phyloP scores from a whole-genome alignment of 495 filamentous ascomycete species.

The Melanomma pulvis-pyrius region DNA sequence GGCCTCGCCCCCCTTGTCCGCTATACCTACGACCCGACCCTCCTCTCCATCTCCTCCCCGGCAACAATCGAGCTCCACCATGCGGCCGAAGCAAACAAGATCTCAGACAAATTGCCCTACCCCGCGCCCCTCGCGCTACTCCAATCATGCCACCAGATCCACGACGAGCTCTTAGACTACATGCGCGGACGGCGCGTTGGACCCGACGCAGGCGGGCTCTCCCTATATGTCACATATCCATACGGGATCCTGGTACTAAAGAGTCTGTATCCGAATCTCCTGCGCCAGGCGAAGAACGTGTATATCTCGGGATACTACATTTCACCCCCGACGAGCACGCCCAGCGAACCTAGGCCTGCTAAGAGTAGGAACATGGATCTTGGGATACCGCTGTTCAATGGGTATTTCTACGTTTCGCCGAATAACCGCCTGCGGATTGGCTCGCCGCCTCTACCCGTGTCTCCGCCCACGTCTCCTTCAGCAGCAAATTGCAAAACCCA shows the following conservation, averaged over 20 bases:
- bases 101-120: neutral
- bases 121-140: conserved; percentile 21
- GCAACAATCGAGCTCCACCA: neutral
- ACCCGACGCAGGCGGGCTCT: neutral
- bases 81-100: neutral
- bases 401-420: neutral
- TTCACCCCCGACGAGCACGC: neutral
- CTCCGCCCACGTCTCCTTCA: neutral
- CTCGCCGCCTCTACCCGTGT: neutral
- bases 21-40: neutral
- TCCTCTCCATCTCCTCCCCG: conserved; percentile 18
- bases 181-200: neutral
- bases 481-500: neutral
- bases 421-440: neutral
- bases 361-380: neutral
- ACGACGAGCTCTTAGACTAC: conserved; percentile 15
- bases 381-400: neutral
- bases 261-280: conserved; percentile 37
- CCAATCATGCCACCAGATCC: conserved; percentile 22
- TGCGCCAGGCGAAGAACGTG: conserved; percentile 37
- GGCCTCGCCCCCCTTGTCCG: neutral
- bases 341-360: neutral
- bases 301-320: conserved; percentile 40
- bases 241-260: conserved; percentile 38
- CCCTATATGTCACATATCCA: conserved; percentile 40